Evolutionary conservation across 805 yeast species (phyloP).

Genomic region (Debaryomyces tyrocola): DNA sequence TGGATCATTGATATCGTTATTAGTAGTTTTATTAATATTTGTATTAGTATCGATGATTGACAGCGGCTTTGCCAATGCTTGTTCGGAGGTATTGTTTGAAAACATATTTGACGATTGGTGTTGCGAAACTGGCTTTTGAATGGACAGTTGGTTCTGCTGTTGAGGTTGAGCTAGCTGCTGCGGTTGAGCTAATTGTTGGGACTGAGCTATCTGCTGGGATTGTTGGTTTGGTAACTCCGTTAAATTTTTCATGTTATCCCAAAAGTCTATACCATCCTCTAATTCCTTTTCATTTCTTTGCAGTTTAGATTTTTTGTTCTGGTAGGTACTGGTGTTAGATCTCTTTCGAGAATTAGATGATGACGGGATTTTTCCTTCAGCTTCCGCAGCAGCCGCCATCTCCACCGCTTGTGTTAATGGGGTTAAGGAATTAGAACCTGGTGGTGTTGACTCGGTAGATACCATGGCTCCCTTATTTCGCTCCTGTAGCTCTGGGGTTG

Average conservation of each 20-base stretch:
- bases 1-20: conserved; percentile 7
- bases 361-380: conserved; percentile 5
- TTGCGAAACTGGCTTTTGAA: conserved; percentile 47
- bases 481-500: conserved; percentile 4
- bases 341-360: conserved; percentile 3
- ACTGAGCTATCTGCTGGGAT: conserved; percentile 3
- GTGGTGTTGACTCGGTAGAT: conserved; percentile 6
- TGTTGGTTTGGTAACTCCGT: conserved; percentile 28
- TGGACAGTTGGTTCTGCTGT: background rate
- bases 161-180: conserved; percentile 2
- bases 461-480: conserved; percentile 5
- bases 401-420: conserved; percentile 44
- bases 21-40: background rate
- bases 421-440: conserved; percentile 22
- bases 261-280: conserved; percentile 67
- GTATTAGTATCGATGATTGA: background rate
- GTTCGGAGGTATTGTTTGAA: conserved; percentile 17
- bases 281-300: conserved; percentile 21
- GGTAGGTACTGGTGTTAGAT: background rate
- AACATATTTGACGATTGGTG: conserved; percentile 52
- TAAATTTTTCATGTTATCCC: conserved; percentile 66
- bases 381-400: conserved; percentile 34
- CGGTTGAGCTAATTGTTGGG: background rate
- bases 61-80: conserved; percentile 8
- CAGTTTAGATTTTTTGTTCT: conserved; percentile 3